Percentiles rank a stretch among this genome's conserved stretches.
These are phyloP conservation scores for Violaceomyces palustris DNA, from an alignment of 1,284 basidiomycete genomes.

Conservation along the genomic window DNA sequence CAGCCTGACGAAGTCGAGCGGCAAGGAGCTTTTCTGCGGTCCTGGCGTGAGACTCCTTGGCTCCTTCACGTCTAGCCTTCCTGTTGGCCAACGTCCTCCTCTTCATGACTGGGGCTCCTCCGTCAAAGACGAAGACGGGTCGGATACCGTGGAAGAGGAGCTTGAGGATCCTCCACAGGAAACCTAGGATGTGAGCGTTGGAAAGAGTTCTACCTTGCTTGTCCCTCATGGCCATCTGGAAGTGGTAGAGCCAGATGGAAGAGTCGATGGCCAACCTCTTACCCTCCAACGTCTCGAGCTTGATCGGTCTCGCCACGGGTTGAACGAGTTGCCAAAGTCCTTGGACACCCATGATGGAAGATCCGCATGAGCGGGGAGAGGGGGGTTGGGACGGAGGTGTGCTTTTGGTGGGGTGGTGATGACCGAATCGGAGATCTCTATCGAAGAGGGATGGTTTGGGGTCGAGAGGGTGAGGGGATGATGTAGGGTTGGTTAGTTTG, in stretches of 20 bases:
- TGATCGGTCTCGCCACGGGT: conserved; percentile 52
- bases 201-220: conserved; percentile 84
- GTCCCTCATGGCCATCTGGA: conserved; percentile 87
- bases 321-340: conserved; percentile 52
- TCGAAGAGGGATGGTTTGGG: too few species aligned
- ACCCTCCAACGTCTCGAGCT: conserved; percentile 51
- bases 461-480: too few species aligned
- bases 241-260: conserved; percentile 90
- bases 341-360: conserved; percentile 47
- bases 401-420: too few species aligned
- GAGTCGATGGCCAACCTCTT: conserved; percentile 70
- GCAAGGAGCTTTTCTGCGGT: conserved; percentile 78
- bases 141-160: conserved; percentile 82
- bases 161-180: conserved; percentile 75
- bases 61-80: conserved; percentile 63
- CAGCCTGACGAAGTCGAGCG: conserved; percentile 86
- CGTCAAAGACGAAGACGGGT: conserved; percentile 85
- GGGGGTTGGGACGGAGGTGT: too few species aligned
- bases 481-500: too few species aligned
- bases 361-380: too few species aligned
- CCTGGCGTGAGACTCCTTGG: conserved; percentile 46
- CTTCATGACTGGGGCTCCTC: conserved; percentile 56
- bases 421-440: too few species aligned
- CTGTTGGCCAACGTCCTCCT: conserved; percentile 52
- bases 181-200: conserved; percentile 93